A percentile compares a stretch with the other conserved stretches of the same genome.
Evolutionary conservation across 2,329 filamentous ascomycete genomes (phyloP).

Genomic region (Fusarium sp.): DNA sequence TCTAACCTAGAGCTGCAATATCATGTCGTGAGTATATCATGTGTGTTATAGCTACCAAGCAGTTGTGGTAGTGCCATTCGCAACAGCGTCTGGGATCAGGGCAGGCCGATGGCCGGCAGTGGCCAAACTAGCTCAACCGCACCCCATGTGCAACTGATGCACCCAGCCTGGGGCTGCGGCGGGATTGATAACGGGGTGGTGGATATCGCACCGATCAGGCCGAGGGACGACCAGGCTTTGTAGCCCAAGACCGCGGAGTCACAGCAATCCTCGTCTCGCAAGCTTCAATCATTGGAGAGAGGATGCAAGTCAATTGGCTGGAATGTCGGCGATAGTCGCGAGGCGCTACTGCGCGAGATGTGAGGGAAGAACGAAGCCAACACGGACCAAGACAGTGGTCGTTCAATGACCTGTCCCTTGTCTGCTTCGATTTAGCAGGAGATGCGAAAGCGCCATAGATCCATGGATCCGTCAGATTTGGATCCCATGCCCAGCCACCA

Average conservation of each 20-base stretch:
- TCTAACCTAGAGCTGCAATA: not conserved
- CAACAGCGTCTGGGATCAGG: slow-evolving; percentile 1
- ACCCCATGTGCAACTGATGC: slow-evolving; percentile 23
- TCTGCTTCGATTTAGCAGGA: slow-evolving; percentile 15
- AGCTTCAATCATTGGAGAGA: slow-evolving; percentile 9
- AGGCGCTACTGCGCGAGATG: slow-evolving; percentile 26
- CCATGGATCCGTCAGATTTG: slow-evolving; percentile 24
- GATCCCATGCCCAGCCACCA: slow-evolving; percentile 19
- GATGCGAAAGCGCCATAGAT: slow-evolving; percentile 9
- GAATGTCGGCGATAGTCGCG: slow-evolving; percentile 2
- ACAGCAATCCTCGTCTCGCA: slow-evolving; percentile 3
- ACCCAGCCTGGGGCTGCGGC: slow-evolving; percentile 4
- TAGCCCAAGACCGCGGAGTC: not conserved
- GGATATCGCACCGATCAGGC: slow-evolving; percentile 25
- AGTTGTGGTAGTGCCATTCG: slow-evolving; percentile 11
- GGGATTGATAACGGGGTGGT: slow-evolving; percentile 26
- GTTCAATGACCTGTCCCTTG: slow-evolving; percentile 23
- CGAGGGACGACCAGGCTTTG: slow-evolving; percentile 14
- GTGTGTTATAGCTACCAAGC: not conserved
- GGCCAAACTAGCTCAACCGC: slow-evolving; percentile 23
- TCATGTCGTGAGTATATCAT: not conserved
- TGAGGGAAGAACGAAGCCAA: slow-evolving; percentile 28
- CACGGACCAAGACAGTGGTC: slow-evolving; percentile 20
- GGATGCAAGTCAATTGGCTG: slow-evolving; percentile 16
- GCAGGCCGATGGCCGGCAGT: slow-evolving; percentile 14